Base-by-base conservation (phyloP, 768 basidiomycete species). In the Xerocomellus intermedius region DNA sequence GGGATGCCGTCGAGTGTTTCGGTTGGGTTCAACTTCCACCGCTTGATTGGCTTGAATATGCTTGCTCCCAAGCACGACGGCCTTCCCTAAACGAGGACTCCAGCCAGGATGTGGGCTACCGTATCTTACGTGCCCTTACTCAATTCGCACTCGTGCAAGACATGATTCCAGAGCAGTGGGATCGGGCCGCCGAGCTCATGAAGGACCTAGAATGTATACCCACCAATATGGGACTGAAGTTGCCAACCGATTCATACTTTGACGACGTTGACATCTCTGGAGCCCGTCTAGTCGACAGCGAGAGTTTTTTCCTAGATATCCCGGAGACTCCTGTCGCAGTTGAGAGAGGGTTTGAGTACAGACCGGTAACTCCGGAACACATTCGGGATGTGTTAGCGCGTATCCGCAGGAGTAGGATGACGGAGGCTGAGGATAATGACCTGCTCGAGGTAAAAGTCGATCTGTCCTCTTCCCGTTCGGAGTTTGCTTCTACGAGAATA, bases 121-220 rank as follows among this genome's bases (percentile, higher is more conserved):
- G 94, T 62, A 73, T 97, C 41, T 75, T 75, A 5, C 49, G 71
- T 5, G 86, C 84, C 1, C 73, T 87, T 0, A 58, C 73, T 14
- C 96, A 94, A 79, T 82, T 91, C 1, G 93, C 97, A 61, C 81
- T 82, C 32, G 85, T 93, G 6, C 72, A 94, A 4, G 62, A 65
- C 0, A 73, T 82, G 36, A 62, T 91, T 1, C 21, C 0, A 16
- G 8, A 28, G 3, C 36, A 56, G 21, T 97, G 94, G 92, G 66
- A 69, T 5, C 71, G 79, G 10, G 74, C 89, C 32, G 71, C 75
- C 16, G 63, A 66, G 1, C 68, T 83, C 22, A 71, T 93, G 33
- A 72, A 73, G 48, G 65, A 71, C 2, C 73, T 82, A 21, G 57
- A 83, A 2, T 89, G 87, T 63, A 80, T 94, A 39, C 89, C 90